Conservation (phyloP, 2,329 filamentous ascomycete genomes). For the Ustilaginoidea virens region DNA sequence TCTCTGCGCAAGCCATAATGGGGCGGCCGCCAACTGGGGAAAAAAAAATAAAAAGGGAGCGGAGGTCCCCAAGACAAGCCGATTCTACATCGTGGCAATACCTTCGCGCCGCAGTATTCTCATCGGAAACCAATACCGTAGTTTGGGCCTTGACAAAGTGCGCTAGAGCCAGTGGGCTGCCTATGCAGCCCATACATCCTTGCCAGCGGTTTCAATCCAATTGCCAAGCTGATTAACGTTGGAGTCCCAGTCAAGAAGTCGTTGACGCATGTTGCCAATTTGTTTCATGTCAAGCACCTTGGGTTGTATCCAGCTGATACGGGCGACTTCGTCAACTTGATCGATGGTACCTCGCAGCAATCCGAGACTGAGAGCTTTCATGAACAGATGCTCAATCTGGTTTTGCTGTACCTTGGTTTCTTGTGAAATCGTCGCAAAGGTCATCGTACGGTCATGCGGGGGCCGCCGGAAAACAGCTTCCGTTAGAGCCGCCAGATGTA, state of each 20-base stretch:
- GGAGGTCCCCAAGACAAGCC: too few relatives aligned
- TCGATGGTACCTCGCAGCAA: slow-evolving; percentile 86
- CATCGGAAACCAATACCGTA: too few relatives aligned
- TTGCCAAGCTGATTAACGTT: slow-evolving; percentile 93
- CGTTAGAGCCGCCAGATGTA: slow-evolving; percentile 88
- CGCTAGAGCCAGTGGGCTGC: slow-evolving; percentile 2
- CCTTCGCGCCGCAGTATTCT: too few relatives aligned
- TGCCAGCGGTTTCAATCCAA: slow-evolving; percentile 88
- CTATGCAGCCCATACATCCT: slow-evolving; percentile 89
- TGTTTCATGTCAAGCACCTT: slow-evolving; percentile 94
- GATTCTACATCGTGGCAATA: too few relatives aligned
- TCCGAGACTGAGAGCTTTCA: slow-evolving; percentile 95
- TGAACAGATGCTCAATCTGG: slow-evolving; percentile 95
- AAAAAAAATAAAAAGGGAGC: too few relatives aligned
- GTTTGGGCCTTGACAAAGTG: too few relatives aligned
- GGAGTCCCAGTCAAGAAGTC: slow-evolving; percentile 86
- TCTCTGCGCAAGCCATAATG: too few relatives aligned
- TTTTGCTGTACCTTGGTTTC: slow-evolving; percentile 85
- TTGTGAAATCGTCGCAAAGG: slow-evolving; percentile 71
- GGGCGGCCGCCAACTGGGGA: too few relatives aligned
- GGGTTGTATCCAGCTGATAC: slow-evolving; percentile 97
- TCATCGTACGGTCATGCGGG: slow-evolving; percentile 89
- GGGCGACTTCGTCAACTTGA: slow-evolving; percentile 84
- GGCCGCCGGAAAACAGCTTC: slow-evolving; percentile 93
- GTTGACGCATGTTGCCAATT: slow-evolving; percentile 79